phyloP scores from a whole-genome alignment of 306 rosid species.

The Sphenostylis stenocarpa region DNA sequence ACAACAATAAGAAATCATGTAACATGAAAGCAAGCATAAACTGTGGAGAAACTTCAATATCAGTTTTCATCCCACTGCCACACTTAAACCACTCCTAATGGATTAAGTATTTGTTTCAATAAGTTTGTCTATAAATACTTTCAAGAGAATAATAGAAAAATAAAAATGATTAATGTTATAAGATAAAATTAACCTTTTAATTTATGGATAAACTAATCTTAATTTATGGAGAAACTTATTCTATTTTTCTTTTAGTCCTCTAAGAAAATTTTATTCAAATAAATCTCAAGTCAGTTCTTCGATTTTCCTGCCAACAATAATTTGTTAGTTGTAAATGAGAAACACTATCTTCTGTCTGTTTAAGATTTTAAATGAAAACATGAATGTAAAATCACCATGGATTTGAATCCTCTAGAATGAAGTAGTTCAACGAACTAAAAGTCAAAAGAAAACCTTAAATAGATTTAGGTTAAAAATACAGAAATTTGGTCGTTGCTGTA shows the following conservation, averaged over 20 bases:
- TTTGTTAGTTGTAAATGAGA: neutral
- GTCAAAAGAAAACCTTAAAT: neutral
- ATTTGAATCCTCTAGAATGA: neutral
- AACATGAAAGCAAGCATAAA: conserved; percentile 1
- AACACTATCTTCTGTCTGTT: neutral
- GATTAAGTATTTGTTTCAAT: neutral
- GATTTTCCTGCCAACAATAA: neutral
- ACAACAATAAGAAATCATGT: neutral
- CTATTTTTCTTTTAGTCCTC: no score
- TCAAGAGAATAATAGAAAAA: no score
- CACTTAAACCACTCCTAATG: neutral
- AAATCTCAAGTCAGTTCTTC: no score
- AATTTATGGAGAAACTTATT: no score
- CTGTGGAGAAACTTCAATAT: neutral
- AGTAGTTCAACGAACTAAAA: neutral
- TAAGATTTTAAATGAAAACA: neutral
- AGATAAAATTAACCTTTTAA: no score
- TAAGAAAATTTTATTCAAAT: no score
- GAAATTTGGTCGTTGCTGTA: no score
- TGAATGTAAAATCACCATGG: neutral
- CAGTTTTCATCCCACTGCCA: neutral
- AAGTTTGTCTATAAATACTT: no score
- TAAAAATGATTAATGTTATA: no score
- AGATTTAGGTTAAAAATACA: neutral
- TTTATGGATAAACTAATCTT: no score